These are phyloP conservation scores for Geopyxis carbonaria DNA, from an alignment of 495 filamentous ascomycete genomes.

Conservation along the genomic window DNA sequence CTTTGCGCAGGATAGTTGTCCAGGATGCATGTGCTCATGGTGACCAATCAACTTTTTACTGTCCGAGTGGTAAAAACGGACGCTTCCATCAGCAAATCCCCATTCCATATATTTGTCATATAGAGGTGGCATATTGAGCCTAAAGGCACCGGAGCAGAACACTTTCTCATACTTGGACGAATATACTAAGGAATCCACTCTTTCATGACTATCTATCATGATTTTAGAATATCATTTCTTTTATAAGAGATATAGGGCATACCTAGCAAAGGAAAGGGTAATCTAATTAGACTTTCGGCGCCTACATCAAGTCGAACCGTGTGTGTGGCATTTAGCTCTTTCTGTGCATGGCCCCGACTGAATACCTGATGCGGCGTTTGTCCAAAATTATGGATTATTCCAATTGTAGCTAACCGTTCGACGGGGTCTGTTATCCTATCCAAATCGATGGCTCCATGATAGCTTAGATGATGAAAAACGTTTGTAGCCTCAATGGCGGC, in stretches of 20 bases:
- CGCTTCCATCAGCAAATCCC: slow-evolving; percentile 84
- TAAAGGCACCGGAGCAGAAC: slow-evolving; percentile 63
- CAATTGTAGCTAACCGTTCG: slow-evolving; percentile 70
- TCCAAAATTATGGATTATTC: slow-evolving; percentile 96
- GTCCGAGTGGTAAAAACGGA: slow-evolving; percentile 74
- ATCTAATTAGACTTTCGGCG: slow-evolving; percentile 56
- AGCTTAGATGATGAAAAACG: slow-evolving; percentile 89
- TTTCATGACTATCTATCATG: slow-evolving; percentile 50
- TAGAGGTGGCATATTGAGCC: slow-evolving; percentile 68
- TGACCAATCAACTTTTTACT: slow-evolving; percentile 55
- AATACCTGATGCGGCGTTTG: slow-evolving; percentile 95
- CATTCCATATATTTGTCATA: slow-evolving; percentile 90
- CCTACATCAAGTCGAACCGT: slow-evolving; percentile 57
- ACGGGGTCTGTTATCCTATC: slow-evolving; percentile 79
- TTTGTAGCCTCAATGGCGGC: slow-evolving; percentile 82
- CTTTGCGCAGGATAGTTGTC: slow-evolving; percentile 60
- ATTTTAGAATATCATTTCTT: slow-evolving; percentile 13
- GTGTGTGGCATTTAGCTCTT: slow-evolving; percentile 47
- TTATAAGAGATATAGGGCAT: not conserved
- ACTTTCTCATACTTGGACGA: slow-evolving; percentile 63
- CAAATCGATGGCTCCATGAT: slow-evolving; percentile 81
- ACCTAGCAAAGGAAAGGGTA: slow-evolving; percentile 39
- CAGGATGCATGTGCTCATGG: slow-evolving; percentile 83
- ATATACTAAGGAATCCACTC: slow-evolving; percentile 63
- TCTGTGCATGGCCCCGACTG: slow-evolving; percentile 49